Evolutionary conservation across 257 asterid genomes (phyloP), one percentile per base, ranked within the genome.

Genomic region (Fraxinus quadrangulata): DNA sequence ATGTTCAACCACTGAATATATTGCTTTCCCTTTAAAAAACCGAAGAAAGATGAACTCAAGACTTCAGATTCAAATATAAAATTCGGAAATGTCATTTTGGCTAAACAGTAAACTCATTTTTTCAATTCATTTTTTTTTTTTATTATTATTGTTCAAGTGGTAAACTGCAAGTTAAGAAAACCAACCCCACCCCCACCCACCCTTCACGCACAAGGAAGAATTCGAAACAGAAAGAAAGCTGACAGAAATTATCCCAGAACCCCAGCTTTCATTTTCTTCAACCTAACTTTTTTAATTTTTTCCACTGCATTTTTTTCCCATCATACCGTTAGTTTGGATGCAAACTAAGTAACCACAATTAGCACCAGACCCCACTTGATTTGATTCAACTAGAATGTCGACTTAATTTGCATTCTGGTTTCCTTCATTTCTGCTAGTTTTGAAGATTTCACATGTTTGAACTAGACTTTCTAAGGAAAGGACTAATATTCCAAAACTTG

Each of bases 161-260:
- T 79, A 68, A 79, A 79, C 84, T 75, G 61, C 83, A 83, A 83
- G 85, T 75, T 78, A 85, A 80, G 87, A 83, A 78, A 85, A 78
- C 75, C 68, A 77, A 74, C 84, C 86, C 79, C 73, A 74, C 73
- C 72, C 39, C 80, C 76, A 40, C 82, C 71, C 54, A 81, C 80
- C 81, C 89, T 85, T 82, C 85, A 78, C 8, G 33, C 33, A 61
- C 56, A 83, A 85, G 89, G 72, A 85, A 77, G 75, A 67, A 45
- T 28, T 70, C 23, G 21, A 1, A 36, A 73, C 61, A 61, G 73
- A 71, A 21, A 70, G 40, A 68, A 56, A 65, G 76, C 73, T 23
- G 76, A 68, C 67, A 78, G 78, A 78, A 78, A 75, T 54, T 51
- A 82, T 70, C 81, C 76, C 82, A 61, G 21, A 81, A 73, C 80